Evolutionary conservation across 139 green algal species (phyloP), one percentile per base, ranked within the genome.

Genomic region (Tetradesmus obliquus): DNA sequence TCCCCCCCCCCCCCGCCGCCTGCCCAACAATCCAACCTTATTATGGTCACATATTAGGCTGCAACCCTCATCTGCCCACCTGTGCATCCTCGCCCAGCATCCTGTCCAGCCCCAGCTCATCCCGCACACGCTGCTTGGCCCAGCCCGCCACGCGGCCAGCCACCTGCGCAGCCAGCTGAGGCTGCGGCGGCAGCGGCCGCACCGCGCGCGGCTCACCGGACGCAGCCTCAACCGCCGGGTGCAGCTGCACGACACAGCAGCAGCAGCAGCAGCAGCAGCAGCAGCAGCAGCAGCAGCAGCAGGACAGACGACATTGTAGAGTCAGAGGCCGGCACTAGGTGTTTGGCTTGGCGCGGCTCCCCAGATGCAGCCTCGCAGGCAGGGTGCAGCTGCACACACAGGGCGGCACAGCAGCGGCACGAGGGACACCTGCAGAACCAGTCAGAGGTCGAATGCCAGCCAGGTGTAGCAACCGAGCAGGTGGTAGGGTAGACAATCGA

Each of bases 41-140:
- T 17, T 60, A 84, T 60, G 24, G 17, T 15, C 9, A 12, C 4
- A 55, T 24, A 58, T 24, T 55, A 2, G 17, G 22, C 8, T 17
- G 10, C 10, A 57, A 84, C 32, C 32, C 32, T 13, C 24, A 57
- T 20, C 7, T 57, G 20, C 85, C 1, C 45, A 90, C 86, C 86
- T 84, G 53, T 55, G 86, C 86, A 54, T 83, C 86, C 15, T 51
- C 86, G 22, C 20, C 71, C 86, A 90, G 86, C 86, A 90, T 12
- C 76, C 24, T 83, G 0, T 90, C 86, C 20, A 90, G 69, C 12
- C 69, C 86, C 55, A 62, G 55, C 15, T 90, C 86, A 20, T 90
- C 86, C 53, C 86, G 76, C 17, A 72, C 86, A 12, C 69, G 69
- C 24, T 53, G 17, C 32, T 55, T 69, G 19, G 32, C 24, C 86